Percentiles rank a stretch among this genome's conserved stretches.
Evolutionary conservation across 768 basidiomycete species (phyloP).

Genomic region (Tricholoma hemisulphureum): DNA sequence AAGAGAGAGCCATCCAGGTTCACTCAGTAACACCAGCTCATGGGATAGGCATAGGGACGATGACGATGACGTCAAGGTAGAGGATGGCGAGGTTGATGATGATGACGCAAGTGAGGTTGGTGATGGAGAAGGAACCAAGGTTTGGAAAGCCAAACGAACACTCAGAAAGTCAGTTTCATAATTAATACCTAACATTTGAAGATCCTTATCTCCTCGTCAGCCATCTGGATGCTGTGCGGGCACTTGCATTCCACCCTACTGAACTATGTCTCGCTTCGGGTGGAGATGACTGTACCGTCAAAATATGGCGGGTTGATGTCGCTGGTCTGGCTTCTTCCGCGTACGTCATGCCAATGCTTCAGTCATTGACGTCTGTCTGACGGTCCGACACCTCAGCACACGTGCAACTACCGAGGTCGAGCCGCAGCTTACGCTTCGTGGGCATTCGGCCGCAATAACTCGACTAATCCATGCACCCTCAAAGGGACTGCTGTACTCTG

Average conservation of each 20-base stretch:
- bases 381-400: constrained; percentile 39
- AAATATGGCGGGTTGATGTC: constrained; percentile 91
- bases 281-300: constrained; percentile 93
- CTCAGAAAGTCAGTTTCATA: constrained; percentile 75
- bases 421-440: constrained; percentile 89
- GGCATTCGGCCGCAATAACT: constrained; percentile 90
- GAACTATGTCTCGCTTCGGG: constrained; percentile 88
- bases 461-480: constrained; percentile 77
- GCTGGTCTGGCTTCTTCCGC: constrained; percentile 68
- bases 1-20: constrained; percentile 35
- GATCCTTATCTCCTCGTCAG: constrained; percentile 39
- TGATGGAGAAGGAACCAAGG: constrained; percentile 66
- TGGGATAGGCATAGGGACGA: constrained; percentile 57
- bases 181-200: constrained; percentile 12
- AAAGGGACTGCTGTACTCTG: constrained; percentile 80
- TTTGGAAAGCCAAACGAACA: constrained; percentile 85
- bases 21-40: constrained; percentile 33
- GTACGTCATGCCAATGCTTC: constrained; percentile 47
- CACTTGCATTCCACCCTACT: constrained; percentile 84
- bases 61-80: constrained; percentile 70
- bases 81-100: constrained; percentile 64
- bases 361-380: constrained; percentile 13
- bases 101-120: constrained; percentile 64
- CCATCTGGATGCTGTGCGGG: constrained; percentile 91
- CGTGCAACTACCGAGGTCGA: constrained; percentile 84